Evolutionary conservation across 2,329 filamentous ascomycete species (phyloP).

Genomic region (Colletotrichum lini): DNA sequence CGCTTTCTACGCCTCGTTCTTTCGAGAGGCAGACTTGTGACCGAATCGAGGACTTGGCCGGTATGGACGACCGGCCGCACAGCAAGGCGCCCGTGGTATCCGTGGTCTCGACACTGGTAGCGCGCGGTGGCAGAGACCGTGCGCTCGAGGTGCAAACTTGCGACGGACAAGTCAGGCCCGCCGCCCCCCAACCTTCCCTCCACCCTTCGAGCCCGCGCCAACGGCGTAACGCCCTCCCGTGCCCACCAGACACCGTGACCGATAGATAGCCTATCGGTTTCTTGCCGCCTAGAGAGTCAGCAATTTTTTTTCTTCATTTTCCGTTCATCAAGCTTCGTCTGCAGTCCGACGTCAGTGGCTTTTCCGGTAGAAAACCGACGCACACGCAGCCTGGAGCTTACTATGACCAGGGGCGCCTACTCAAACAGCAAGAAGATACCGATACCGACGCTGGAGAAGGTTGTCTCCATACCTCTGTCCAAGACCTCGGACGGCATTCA

Average conservation of each 20-base stretch:
- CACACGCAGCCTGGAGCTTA: neutral
- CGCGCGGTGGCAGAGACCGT: slow-evolving; percentile 13
- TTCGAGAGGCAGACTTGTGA: slow-evolving; percentile 29
- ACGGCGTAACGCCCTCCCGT: slow-evolving; percentile 6
- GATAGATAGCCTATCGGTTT: neutral
- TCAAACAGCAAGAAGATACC: too few relatives aligned
- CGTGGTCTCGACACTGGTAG: slow-evolving; percentile 1
- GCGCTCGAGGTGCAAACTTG: slow-evolving; percentile 1
- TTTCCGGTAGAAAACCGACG: too few relatives aligned
- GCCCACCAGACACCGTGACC: neutral
- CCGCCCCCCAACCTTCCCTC: neutral
- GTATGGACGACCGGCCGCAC: neutral
- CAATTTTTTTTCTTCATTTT: neutral
- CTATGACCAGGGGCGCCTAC: neutral
- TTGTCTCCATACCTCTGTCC: neutral
- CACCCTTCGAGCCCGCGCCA: neutral
- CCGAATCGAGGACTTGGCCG: slow-evolving; percentile 31
- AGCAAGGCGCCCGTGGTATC: neutral
- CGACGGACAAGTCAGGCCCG: neutral
- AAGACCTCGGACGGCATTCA: neutral
- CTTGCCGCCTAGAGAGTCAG: neutral
- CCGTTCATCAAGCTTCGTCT: neutral
- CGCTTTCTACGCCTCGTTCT: slow-evolving; percentile 26
- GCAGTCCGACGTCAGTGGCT: slow-evolving; percentile 5
- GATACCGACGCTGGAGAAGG: too few relatives aligned